phyloP scores from a whole-genome alignment of 2,329 filamentous ascomycete genomes.

The Xylaria hypoxylon region DNA sequence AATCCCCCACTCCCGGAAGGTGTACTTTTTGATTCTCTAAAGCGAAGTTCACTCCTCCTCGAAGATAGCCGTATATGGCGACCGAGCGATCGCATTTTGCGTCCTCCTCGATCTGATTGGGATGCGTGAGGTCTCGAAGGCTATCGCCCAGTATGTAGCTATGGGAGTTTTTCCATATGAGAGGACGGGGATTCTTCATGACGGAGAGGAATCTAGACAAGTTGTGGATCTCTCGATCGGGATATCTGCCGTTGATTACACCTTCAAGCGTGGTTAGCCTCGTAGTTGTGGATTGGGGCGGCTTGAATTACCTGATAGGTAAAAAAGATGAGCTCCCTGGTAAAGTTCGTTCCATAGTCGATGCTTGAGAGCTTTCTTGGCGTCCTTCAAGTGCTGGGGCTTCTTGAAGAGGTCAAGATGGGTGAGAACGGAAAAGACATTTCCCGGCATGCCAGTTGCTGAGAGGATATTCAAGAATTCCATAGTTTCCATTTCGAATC shows the following conservation, averaged over 20 bases:
- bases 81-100: conserved; percentile 90
- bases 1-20: conserved; percentile 90
- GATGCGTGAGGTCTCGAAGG: conserved; percentile 94
- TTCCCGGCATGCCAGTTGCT: conserved; percentile 97
- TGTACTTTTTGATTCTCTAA: conserved; percentile 84
- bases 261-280: conserved; percentile 52
- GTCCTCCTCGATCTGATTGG: conserved; percentile 89
- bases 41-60: conserved; percentile 94
- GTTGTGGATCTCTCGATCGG: conserved; percentile 96
- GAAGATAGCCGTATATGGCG: conserved; percentile 90
- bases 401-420: conserved; percentile 97
- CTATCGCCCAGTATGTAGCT: conserved; percentile 94
- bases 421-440: conserved; percentile 96
- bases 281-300: neutral
- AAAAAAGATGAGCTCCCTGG: conserved; percentile 96
- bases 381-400: conserved; percentile 82
- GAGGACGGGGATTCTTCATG: conserved; percentile 98
- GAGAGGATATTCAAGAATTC: conserved; percentile 95
- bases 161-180: conserved; percentile 96
- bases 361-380: conserved; percentile 96
- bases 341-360: conserved; percentile 97
- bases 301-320: conserved; percentile 72
- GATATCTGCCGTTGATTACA: conserved; percentile 96
- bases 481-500: conserved; percentile 99
- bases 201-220: conserved; percentile 94